Percentiles rank a stretch among this genome's conserved stretches.
Conservation (phyloP, 257 asterid genomes). For the Nicotiana obtusifolia region DNA sequence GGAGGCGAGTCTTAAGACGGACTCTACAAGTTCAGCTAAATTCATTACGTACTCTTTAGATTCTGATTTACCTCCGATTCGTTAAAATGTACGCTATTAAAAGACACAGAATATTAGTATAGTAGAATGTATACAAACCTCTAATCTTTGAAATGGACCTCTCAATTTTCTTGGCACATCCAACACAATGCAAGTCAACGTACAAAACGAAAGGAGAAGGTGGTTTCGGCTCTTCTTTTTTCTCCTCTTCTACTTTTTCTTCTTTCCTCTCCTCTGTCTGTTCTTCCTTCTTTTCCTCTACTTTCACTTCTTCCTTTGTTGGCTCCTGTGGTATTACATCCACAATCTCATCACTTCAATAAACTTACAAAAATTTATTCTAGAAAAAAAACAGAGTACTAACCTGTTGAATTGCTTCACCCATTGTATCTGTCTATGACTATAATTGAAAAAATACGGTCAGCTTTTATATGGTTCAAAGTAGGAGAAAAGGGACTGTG, state of each 20-base stretch:
- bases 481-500: conserved; percentile 17
- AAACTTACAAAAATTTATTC: background rate
- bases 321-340: conserved; percentile 19
- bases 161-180: conserved; percentile 83
- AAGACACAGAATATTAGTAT: too few relatives aligned
- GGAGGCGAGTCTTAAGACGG: too few relatives aligned
- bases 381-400: background rate
- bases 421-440: conserved; percentile 30
- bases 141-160: conserved; percentile 60
- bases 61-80: too few relatives aligned
- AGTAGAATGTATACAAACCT: conserved; percentile 34
- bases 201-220: conserved; percentile 59
- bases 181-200: conserved; percentile 76
- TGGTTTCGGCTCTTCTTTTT: conserved; percentile 49
- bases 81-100: too few relatives aligned
- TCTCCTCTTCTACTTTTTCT: conserved; percentile 31
- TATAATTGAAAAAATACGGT: background rate
- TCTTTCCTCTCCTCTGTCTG: conserved; percentile 28
- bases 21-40: background rate
- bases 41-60: background rate
- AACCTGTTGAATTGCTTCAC: conserved; percentile 67
- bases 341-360: background rate
- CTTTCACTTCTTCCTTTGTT: conserved; percentile 36
- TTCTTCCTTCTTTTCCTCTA: conserved; percentile 31
- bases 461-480: background rate